A percentile compares a stretch with the other conserved stretches of the same genome.
Evolutionary conservation across 495 filamentous ascomycete genomes (phyloP).

Genomic region (Xylaria grammica): DNA sequence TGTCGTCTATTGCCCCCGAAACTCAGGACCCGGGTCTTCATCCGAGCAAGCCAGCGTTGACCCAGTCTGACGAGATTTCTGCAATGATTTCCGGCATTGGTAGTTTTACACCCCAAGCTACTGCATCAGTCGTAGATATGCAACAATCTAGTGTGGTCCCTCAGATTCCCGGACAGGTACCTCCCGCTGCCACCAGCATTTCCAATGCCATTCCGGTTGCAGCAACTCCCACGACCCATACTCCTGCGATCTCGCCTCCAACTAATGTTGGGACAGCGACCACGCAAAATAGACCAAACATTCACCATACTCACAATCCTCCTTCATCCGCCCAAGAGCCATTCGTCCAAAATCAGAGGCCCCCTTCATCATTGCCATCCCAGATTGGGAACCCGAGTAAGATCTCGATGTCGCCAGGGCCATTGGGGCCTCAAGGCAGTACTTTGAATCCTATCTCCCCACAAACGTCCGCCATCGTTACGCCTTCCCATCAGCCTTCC

Average conservation of each 20-base stretch:
- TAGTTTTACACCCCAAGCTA: slow-evolving; percentile 10
- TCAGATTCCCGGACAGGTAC: background rate
- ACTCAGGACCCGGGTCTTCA: background rate
- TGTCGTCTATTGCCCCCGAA: slow-evolving; percentile 12
- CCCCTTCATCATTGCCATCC: background rate
- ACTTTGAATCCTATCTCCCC: background rate
- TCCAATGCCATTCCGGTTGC: background rate
- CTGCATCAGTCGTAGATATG: slow-evolving; percentile 1
- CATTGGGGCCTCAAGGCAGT: slow-evolving; percentile 1
- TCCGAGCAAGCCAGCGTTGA: background rate
- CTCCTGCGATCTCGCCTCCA: background rate
- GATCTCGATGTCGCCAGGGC: background rate
- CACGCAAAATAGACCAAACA: background rate
- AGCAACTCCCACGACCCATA: background rate
- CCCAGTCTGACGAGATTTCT: slow-evolving; percentile 8
- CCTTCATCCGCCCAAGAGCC: background rate
- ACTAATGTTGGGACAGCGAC: background rate
- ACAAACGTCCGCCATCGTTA: background rate
- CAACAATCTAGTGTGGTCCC: slow-evolving; percentile 5
- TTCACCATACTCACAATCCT: background rate
- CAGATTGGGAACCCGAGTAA: slow-evolving; percentile 1
- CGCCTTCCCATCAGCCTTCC: slow-evolving; percentile 1
- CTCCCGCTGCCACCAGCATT: background rate
- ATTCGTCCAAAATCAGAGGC: background rate
- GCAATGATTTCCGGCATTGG: slow-evolving; percentile 13